phyloP scores from a whole-genome alignment of 345 rosid species.

The Passiflora organensis region DNA sequence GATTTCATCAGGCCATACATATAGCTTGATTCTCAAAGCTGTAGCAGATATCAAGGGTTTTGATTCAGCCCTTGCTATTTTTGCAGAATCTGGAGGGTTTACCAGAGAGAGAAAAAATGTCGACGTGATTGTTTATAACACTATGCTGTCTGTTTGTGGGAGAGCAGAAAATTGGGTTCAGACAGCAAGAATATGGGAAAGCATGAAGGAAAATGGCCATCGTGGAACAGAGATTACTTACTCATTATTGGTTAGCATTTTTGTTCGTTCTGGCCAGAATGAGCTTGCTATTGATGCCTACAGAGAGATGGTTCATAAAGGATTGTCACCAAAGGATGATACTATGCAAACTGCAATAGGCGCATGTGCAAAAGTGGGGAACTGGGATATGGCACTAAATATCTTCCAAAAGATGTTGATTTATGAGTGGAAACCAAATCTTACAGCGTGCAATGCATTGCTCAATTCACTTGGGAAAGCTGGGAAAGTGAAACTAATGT shows the following conservation, averaged over 20 bases:
- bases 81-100: slow-evolving; percentile 40
- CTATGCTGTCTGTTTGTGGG: slow-evolving; percentile 64
- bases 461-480: slow-evolving; percentile 66
- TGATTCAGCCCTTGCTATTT: slow-evolving; percentile 53
- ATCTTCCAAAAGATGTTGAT: slow-evolving; percentile 52
- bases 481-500: slow-evolving; percentile 51
- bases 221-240: slow-evolving; percentile 59
- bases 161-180: slow-evolving; percentile 44
- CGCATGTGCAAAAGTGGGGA: slow-evolving; percentile 56
- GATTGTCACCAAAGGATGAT: slow-evolving; percentile 45
- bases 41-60: slow-evolving; percentile 46
- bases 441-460: slow-evolving; percentile 59
- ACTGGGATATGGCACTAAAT: slow-evolving; percentile 49
- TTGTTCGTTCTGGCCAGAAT: slow-evolving; percentile 52
- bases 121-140: slow-evolving; percentile 69
- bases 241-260: slow-evolving; percentile 58
- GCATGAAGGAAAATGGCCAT: slow-evolving; percentile 50
- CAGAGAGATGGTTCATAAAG: slow-evolving; percentile 51
- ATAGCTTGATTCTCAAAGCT: slow-evolving; percentile 62
- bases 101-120: slow-evolving; percentile 29
- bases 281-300: slow-evolving; percentile 71
- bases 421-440: slow-evolving; percentile 47
- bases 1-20: slow-evolving; percentile 55
- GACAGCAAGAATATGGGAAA: slow-evolving; percentile 58
- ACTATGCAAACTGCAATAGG: slow-evolving; percentile 53